Base-by-base conservation (phyloP, 495 filamentous ascomycete species). In the Penicillium canariense region DNA sequence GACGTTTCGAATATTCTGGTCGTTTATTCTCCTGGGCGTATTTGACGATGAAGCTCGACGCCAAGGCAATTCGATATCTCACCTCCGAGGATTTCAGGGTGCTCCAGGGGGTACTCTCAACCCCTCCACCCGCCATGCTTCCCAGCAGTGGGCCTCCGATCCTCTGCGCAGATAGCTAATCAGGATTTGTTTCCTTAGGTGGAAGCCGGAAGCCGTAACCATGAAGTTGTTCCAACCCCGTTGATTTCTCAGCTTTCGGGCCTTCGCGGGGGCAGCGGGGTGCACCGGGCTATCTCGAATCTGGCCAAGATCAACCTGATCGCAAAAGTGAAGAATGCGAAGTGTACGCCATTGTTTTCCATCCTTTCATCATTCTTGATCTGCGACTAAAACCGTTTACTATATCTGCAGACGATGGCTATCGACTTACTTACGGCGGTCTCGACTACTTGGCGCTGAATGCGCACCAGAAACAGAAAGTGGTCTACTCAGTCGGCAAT, bases 371-470 rank as follows among this genome's bases (percentile, higher is more conserved):
- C 15, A 28, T 6, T 32, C 26, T 52, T 1, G 43, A 5, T 15
- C 4, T 32, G 14, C 36, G 4, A 42, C 8, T 28, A 4, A 7
- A n/a, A n/a, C n/a, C n/a, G n/a, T n/a, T n/a, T n/a, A n/a, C n/a
- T n/a, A n/a, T n/a, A 18, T 22, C 10, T 32, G 14, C 52, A 87
- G 84, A 99, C 71, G 94, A 99, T 68, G 94, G 94, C 48, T 99
- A 99, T 77, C 87, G 94, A 42, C 84, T 99, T 20, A 95, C 93
- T 20, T 97, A 97, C 71, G 94, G 94, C 58, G 94, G 94, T 3
- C 84, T 97, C 34, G 94, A 99, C 76, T 99, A 99, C 70, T 84
- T 97, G 14, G 90, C 94, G 9, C 81, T 99, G 48, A 87, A 97
- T 68, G 84, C 91, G 7, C 87, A 96, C 72, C 85, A 90, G 17